Evolutionary conservation across 257 asterid genomes (phyloP).

Genomic region (Coffea eugenioides): DNA sequence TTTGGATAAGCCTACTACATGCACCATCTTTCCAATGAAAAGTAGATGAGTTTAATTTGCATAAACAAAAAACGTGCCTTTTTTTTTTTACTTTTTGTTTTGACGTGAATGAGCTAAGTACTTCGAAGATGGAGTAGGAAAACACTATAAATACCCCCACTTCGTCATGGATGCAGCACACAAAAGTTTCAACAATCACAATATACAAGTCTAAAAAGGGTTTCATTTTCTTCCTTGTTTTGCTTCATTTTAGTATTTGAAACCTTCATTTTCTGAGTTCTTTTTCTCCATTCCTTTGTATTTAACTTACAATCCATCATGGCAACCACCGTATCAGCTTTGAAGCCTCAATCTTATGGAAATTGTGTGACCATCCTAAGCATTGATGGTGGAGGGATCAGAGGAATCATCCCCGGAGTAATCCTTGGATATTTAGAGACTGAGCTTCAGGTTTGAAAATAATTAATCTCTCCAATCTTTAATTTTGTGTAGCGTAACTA

Average conservation of each 20-base stretch:
- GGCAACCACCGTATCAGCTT: background rate
- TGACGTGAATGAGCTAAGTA: too few species aligned
- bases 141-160: slow-evolving; percentile 5
- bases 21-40: too few species aligned
- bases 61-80: too few species aligned
- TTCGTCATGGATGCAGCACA: background rate
- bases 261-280: background rate
- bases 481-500: too few species aligned
- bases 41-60: too few species aligned
- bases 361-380: slow-evolving; percentile 46
- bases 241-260: background rate
- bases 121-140: too few species aligned
- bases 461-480: background rate
- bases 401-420: slow-evolving; percentile 53
- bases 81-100: too few species aligned
- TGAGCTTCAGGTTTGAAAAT: slow-evolving; percentile 37
- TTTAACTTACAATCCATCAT: background rate
- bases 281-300: too few species aligned
- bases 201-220: background rate
- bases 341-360: slow-evolving; percentile 41
- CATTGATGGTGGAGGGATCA: slow-evolving; percentile 61
- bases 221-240: background rate
- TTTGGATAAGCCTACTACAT: too few species aligned
- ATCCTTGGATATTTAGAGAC: slow-evolving; percentile 43
- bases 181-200: background rate